Base-by-base conservation (phyloP, 768 basidiomycete species). In the Lyophyllum decastes region DNA sequence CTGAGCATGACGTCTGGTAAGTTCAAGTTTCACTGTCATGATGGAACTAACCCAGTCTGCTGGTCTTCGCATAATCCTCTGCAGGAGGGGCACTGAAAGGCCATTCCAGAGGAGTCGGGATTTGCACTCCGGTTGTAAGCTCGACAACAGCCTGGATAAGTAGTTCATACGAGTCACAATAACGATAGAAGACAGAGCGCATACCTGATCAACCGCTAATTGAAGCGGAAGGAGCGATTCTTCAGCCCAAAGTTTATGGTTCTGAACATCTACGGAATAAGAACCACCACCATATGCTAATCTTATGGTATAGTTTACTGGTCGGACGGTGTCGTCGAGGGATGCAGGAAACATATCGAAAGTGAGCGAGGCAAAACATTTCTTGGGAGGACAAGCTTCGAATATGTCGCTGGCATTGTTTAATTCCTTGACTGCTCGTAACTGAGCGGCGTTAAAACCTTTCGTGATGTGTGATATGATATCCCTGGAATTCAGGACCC, bases 91-190 rank as follows among this genome's bases (percentile, higher is more conserved):
- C 77, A 0, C 82, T 80, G 62, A 82, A 88, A 0, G 84, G 82
- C 82, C 82, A 85, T 65, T 85, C 81, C 33, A 78, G 65, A 1
- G 86, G 86, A 0, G 77, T 76, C 1, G 77, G 73, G 1, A 78
- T 70, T 2, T 67, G 62, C 11, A 71, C 67, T 2, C 83, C 82
- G 1, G 85, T 79, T 55, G 71, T 73, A n/a, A 88, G 73, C 53
- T 80, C 74, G 12, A 88, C 82, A 56, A 87, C 76, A n/a, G 83
- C 82, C 85, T 86, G 5, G 25, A 45, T n/a, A n/a, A n/a, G n/a
- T n/a, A 55, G 22, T 7, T 2, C n/a, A 52, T 30, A 2, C 2
- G 16, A 4, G 16, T 30, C 24, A 30, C 11, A 12, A 6, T 40
- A 14, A 4, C 19, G 19, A 19, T 14, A 19, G 51, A 27, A n/a